Conservation (phyloP, 441 rosid genomes). For the Viola pubescens region DNA sequence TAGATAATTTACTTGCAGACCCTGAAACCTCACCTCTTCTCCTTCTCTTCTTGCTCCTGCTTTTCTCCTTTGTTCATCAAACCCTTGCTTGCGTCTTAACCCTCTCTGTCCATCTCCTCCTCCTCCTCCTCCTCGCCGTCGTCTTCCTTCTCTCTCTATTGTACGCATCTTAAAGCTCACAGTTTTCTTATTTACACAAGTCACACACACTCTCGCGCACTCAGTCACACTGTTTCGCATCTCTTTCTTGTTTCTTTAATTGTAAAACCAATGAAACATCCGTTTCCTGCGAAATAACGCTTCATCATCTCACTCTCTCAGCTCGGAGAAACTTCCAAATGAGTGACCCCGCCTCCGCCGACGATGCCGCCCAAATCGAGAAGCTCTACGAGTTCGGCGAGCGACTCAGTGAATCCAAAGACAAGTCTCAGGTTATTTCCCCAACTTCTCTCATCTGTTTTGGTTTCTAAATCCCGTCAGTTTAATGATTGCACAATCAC, state of each 20-base stretch:
- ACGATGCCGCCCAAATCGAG: slow-evolving; percentile 73
- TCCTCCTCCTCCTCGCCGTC: too few species aligned
- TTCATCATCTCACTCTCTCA: neutral
- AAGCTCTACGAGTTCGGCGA: slow-evolving; percentile 95
- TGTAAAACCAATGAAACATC: neutral
- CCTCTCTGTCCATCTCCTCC: too few species aligned
- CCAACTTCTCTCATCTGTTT: neutral
- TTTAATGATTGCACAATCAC: neutral
- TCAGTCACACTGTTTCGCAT: neutral
- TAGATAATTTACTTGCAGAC: too few species aligned
- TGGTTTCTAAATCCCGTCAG: neutral
- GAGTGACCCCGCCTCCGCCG: slow-evolving; percentile 39
- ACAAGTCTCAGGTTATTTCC: slow-evolving; percentile 68
- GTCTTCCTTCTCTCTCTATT: neutral
- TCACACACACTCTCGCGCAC: neutral
- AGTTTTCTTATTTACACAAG: neutral
- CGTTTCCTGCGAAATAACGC: neutral
- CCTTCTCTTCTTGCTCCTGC: too few species aligned
- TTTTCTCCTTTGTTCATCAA: too few species aligned
- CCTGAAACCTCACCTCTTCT: too few species aligned
- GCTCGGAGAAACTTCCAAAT: slow-evolving; percentile 20
- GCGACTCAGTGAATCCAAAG: slow-evolving; percentile 84
- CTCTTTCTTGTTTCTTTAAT: neutral
- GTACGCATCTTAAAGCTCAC: neutral
- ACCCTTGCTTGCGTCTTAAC: too few species aligned